A percentile compares a stretch with the other conserved stretches of the same genome.
Evolutionary conservation across 1,284 basidiomycete species (phyloP).

Genomic region (Malassezia brasiliensis): DNA sequence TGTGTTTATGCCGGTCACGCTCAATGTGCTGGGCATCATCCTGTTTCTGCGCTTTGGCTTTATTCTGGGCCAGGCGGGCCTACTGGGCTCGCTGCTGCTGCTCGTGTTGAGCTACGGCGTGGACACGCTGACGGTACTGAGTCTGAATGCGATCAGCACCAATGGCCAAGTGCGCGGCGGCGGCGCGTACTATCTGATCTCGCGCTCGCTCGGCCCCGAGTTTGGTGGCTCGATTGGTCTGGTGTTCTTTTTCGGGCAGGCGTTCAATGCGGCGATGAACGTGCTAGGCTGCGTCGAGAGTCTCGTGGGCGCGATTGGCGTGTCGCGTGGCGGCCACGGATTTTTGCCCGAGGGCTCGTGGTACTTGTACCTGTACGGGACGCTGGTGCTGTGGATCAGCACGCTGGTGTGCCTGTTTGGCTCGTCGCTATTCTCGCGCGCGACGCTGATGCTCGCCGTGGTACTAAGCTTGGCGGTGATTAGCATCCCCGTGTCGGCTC

Average conservation of each 20-base stretch:
- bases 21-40: constrained; percentile 47
- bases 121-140: constrained; percentile 44
- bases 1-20: constrained; percentile 46
- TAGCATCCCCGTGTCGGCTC: constrained; percentile 39
- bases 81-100: constrained; percentile 38
- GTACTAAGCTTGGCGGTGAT: constrained; percentile 35
- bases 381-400: constrained; percentile 33
- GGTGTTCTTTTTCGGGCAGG: constrained; percentile 45
- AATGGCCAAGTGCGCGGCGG: constrained; percentile 47
- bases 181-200: constrained; percentile 47
- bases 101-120: constrained; percentile 39
- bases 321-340: constrained; percentile 23
- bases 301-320: constrained; percentile 39
- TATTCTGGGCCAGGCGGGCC: constrained; percentile 43
- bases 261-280: constrained; percentile 45
- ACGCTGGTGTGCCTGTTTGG: constrained; percentile 44
- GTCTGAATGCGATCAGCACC: constrained; percentile 44
- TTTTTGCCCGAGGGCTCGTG: constrained; percentile 43
- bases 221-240: constrained; percentile 47
- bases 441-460: constrained; percentile 39
- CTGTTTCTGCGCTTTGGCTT: constrained; percentile 47
- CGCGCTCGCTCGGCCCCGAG: constrained; percentile 44
- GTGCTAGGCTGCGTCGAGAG: constrained; percentile 46
- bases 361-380: constrained; percentile 42
- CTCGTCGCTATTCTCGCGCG: constrained; percentile 39